Evolutionary conservation across 345 rosid species (phyloP), one percentile per base, ranked within the genome.

Genomic region (Boechera retrofracta): DNA sequence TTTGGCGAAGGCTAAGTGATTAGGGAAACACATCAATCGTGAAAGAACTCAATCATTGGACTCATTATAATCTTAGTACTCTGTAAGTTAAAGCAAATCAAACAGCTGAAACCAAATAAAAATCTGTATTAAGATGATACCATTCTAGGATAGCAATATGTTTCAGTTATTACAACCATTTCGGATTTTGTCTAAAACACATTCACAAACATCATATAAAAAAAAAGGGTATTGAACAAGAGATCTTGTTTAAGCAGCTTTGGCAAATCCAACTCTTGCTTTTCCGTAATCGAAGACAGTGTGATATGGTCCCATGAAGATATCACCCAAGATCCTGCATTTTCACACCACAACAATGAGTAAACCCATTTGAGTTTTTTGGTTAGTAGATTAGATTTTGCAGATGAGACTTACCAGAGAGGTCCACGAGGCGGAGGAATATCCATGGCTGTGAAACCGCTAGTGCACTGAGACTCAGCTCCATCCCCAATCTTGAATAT

Each of bases 301-400:
- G 56, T 94, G 98, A 77, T 82, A 93, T 59, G 72, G 86, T 88
- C 98, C 96, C 98, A 91, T 89, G 85, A 94, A 91, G 54, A 91
- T 83, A 83, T 94, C 94, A 51, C 98, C 98, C 85, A 91, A 49
- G 63, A 94, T 94, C 98, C 98, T 91, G 89, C 76, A 82, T 55
- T 79, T 73, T 63, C 1, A 10, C 65, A 48, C 1, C 29, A n/a
- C 9, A 76, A 63, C 13, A 64, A 13, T 61, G 58, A 35, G 57
- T 16, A 21, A 61, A 61, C 32, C 26, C 15, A 33, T 61, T 53
- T 67, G 44, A 24, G 48, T 9, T 5, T 51, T 58, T 45, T 21
- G 70, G 44, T 73, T 53, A 45, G 71, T 26, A 64, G 64, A 75
- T 8, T 56, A 5, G 33, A 52, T n/a, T 24, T 39, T 32, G 29